Conservation (phyloP, 2,329 filamentous ascomycete genomes). For the Dactylellina drechsleri region DNA sequence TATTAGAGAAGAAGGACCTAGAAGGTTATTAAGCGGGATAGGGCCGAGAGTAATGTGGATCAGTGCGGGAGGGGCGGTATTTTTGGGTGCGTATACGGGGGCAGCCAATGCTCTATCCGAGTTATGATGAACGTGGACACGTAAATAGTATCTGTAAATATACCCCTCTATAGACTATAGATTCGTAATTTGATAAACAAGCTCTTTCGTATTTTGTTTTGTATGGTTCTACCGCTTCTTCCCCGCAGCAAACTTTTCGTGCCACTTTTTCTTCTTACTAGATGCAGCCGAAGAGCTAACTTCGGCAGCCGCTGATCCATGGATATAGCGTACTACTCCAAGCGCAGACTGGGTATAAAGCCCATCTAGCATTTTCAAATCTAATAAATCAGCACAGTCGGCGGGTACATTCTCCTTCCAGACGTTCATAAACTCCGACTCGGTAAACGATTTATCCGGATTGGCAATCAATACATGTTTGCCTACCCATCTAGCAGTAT, state of each 20-base stretch:
- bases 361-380: conserved; percentile 36
- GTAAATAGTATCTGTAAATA: conserved; percentile 23
- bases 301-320: conserved; percentile 24
- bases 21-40: conserved; percentile 66
- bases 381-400: conserved; percentile 41
- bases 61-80: conserved; percentile 90
- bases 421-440: conserved; percentile 34
- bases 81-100: conserved; percentile 71
- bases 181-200: not conserved
- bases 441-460: conserved; percentile 37
- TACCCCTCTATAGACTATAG: conserved; percentile 17
- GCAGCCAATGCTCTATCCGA: conserved; percentile 45
- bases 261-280: conserved; percentile 52
- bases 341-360: conserved; percentile 45
- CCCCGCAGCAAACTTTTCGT: conserved; percentile 49
- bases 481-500: conserved; percentile 43
- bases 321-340: conserved; percentile 45
- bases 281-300: conserved; percentile 1
- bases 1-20: conserved; percentile 63
- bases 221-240: conserved; percentile 33
- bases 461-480: conserved; percentile 43
- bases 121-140: conserved; percentile 36
- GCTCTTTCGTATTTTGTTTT: not conserved
- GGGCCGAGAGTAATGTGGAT: conserved; percentile 94
- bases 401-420: conserved; percentile 32